These are phyloP conservation scores for Capronia americana DNA, from an alignment of 2,329 filamentous ascomycete species.

Conservation along the genomic window DNA sequence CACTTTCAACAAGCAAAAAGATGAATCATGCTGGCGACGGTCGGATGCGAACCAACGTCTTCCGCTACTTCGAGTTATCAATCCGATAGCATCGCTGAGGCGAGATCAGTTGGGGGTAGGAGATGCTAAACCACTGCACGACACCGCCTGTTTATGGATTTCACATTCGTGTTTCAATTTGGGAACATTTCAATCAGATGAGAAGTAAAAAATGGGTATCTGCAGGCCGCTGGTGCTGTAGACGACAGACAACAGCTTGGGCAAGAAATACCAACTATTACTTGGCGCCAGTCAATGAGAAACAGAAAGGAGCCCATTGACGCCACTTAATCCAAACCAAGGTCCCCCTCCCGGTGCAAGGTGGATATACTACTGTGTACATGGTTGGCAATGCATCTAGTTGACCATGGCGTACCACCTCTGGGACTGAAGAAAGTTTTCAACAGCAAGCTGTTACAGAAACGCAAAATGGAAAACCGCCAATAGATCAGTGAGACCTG, in stretches of 20 bases:
- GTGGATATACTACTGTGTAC: not conserved
- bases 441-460: not conserved
- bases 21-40: not conserved
- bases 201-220: no score
- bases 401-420: not conserved
- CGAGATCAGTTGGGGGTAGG: not conserved
- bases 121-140: conserved; percentile 34
- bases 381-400: not conserved
- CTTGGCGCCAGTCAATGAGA: no score
- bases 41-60: conserved; percentile 33
- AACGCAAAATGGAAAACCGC: not conserved
- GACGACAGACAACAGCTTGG: no score
- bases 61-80: conserved; percentile 15
- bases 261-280: no score
- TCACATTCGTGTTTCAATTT: not conserved
- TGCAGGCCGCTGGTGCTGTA: no score
- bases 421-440: not conserved
- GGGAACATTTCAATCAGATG: no score
- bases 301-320: no score
- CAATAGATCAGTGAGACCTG: not conserved
- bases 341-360: not conserved
- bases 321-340: not conserved
- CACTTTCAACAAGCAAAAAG: not conserved
- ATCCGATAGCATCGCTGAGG: no score
- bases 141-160: conserved; percentile 8